Base-by-base conservation (phyloP, 345 rosid species). In the Eucalyptus sp. region DNA sequence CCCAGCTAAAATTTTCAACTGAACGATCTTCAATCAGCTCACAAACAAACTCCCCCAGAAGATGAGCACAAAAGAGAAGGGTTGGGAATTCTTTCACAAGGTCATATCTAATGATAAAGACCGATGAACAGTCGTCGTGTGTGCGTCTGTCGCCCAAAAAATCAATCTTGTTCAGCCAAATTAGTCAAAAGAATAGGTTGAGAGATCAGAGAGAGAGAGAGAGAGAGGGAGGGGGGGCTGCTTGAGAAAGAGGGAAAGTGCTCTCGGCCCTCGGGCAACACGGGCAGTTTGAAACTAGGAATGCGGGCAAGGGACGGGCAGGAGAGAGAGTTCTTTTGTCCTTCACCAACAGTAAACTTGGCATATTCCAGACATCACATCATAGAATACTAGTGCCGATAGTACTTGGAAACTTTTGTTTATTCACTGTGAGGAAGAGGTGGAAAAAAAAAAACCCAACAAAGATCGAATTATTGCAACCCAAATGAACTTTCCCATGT, bases 231-330 rank as follows among this genome's bases (percentile, higher is more conserved):
- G 1, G 37, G 87, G 86, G 31, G 91, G 91, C 90, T 50, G 91
- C 91, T 92, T 89, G 90, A 91, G 91, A 89, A 90, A 91, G 94
- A 93, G 92, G 93, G 94, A 93, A 92, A 93, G 95, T 89, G 94
- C 88, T 41, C 83, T 11, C 62, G 24, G 62, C 91, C 90, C 88
- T 86, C 76, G 97, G 96, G 98, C 94, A 95, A 91, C 10, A 41
- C 85, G 95, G 96, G 96, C 94, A 96, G 92, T 22, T 92, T 92
- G 91, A 90, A 93, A 93, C 90, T 92, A 8, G 88, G 49, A 14
- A 54, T 33, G 37, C 51, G 86, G 56, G 86, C 64, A 49, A 89
- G 87, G 86, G 12, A 11, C n/a, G 95, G 95, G 94, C 94, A 94
- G 92, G 58, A 88, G 51, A 54, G 86, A 56, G 76, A 50, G 48